phyloP scores from a whole-genome alignment of 148 eudicot genomes.

The Fagopyrum homotropicum region DNA sequence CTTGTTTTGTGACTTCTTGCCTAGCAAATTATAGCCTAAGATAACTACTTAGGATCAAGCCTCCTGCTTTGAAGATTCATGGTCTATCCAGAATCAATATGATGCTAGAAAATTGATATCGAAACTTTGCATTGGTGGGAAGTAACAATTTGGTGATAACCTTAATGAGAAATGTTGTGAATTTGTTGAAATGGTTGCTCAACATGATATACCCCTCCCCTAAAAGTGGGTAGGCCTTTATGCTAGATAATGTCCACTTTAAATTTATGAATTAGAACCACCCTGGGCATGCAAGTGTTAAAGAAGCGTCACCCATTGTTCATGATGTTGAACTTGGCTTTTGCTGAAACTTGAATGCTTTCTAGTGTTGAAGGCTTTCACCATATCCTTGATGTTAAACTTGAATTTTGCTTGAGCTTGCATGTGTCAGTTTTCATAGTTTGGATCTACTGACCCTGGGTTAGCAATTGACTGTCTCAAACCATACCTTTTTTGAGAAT shows the following conservation, averaged over 20 bases:
- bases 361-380: too few relatives aligned
- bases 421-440: background rate
- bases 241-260: background rate
- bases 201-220: background rate
- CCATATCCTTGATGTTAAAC: background rate
- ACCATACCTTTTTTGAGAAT: background rate
- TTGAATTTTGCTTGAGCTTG: background rate
- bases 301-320: too few relatives aligned
- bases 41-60: background rate
- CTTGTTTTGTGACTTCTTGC: background rate
- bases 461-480: background rate
- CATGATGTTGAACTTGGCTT: background rate
- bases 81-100: constrained; percentile 3
- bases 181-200: background rate
- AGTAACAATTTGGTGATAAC: background rate
- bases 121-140: background rate
- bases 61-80: background rate
- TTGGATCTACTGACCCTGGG: background rate
- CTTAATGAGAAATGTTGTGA: background rate
- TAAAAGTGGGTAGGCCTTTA: background rate
- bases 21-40: background rate
- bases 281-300: background rate
- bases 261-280: background rate
- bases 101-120: background rate
- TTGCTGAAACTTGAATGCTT: background rate